Percentiles rank a stretch among this genome's conserved stretches.
phyloP scores from a whole-genome alignment of 345 rosid genomes.

The Citrus trifoliata region DNA sequence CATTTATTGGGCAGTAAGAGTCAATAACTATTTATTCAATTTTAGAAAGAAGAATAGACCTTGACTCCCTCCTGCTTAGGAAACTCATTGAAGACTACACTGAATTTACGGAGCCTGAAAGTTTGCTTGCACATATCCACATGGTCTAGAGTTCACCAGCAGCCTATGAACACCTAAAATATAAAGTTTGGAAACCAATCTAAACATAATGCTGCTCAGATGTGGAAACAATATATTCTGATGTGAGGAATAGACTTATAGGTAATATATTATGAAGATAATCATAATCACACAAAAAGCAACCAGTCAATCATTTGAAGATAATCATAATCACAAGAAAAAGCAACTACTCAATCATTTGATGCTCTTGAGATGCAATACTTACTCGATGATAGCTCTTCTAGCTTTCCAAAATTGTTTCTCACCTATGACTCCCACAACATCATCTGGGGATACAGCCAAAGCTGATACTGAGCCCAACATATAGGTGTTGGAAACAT shows the following conservation, averaged over 20 bases:
- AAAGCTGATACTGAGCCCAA: constrained; percentile 37
- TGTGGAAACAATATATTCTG: neutral
- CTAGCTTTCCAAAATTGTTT: constrained; percentile 71
- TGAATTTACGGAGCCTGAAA: neutral
- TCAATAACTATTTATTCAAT: neutral
- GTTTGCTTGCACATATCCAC: neutral
- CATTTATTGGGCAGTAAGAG: neutral
- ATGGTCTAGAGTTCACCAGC: neutral
- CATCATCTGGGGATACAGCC: constrained; percentile 53
- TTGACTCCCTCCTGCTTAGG: neutral
- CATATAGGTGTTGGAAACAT: constrained; percentile 26
- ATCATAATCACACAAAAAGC: neutral
- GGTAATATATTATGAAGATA: neutral
- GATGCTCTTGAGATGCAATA: constrained; percentile 9
- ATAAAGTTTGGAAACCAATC: neutral
- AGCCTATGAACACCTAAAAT: neutral
- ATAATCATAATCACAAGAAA: neutral
- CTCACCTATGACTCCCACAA: constrained; percentile 61
- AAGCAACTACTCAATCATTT: neutral
- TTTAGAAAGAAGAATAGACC: neutral
- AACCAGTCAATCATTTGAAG: neutral
- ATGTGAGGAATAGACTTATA: neutral
- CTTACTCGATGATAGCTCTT: constrained; percentile 71
- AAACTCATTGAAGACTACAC: neutral
- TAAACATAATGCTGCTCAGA: neutral